Percentiles rank a stretch among this genome's conserved stretches.
Evolutionary conservation across 1,139 yeast species (phyloP).

Genomic region (Scheffersomyces illinoinensis): DNA sequence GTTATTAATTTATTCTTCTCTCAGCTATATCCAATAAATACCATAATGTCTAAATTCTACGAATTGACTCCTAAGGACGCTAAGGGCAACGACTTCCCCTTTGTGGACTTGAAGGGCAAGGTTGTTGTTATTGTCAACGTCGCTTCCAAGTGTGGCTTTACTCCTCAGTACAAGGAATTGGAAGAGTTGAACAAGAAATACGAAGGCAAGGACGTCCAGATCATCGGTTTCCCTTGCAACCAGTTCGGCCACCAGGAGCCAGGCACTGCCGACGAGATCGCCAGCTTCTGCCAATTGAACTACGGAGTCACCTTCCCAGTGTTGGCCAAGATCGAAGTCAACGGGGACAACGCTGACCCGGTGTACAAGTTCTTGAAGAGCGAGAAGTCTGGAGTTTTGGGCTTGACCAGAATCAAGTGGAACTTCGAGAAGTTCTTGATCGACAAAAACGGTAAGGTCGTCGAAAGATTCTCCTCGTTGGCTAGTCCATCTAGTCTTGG

Average conservation of each 20-base stretch:
- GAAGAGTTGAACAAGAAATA: slow-evolving; percentile 82
- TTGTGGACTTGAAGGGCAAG: slow-evolving; percentile 76
- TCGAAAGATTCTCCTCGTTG: slow-evolving; percentile 36
- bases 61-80: slow-evolving; percentile 41
- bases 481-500: slow-evolving; percentile 42
- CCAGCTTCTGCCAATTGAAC: slow-evolving; percentile 41
- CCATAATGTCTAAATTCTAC: slow-evolving; percentile 38
- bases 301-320: slow-evolving; percentile 78
- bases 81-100: slow-evolving; percentile 41
- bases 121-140: slow-evolving; percentile 93
- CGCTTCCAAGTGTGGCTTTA: slow-evolving; percentile 86
- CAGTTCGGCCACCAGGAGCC: slow-evolving; percentile 66
- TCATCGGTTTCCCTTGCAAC: slow-evolving; percentile 84
- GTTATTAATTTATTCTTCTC: not conserved
- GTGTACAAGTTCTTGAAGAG: slow-evolving; percentile 76
- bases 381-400: slow-evolving; percentile 44
- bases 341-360: slow-evolving; percentile 79
- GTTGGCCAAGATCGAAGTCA: slow-evolving; percentile 83
- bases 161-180: slow-evolving; percentile 78
- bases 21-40: not conserved
- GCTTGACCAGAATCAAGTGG: slow-evolving; percentile 50
- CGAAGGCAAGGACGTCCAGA: slow-evolving; percentile 70
- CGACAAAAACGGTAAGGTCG: slow-evolving; percentile 47
- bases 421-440: slow-evolving; percentile 52
- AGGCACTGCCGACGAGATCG: slow-evolving; percentile 41